These are phyloP conservation scores for Aspergillus tubingensis DNA, from an alignment of 2,329 filamentous ascomycete genomes.

Conservation along the genomic window DNA sequence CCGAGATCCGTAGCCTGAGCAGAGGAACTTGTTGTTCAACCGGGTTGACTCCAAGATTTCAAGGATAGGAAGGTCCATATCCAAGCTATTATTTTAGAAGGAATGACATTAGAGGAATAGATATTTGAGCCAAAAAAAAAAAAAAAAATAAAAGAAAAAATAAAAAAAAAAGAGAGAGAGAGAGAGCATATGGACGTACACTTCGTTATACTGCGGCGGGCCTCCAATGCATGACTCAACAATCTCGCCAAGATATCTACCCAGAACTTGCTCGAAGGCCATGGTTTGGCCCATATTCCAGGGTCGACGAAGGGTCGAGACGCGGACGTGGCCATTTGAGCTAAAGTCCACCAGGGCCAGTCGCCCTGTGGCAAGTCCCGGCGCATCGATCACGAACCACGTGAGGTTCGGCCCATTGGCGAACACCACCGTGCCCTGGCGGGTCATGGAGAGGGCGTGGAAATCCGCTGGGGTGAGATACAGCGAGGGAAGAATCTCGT, in stretches of 20 bases:
- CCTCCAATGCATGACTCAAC: neutral
- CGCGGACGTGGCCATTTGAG: neutral
- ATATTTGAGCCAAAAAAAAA: too few relatives aligned
- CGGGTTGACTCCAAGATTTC: too few relatives aligned
- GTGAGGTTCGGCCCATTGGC: neutral
- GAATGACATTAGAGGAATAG: too few relatives aligned
- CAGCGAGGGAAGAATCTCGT: too few relatives aligned
- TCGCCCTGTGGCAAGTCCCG: neutral
- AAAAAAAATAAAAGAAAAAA: too few relatives aligned
- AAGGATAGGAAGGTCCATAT: too few relatives aligned
- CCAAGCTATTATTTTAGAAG: too few relatives aligned
- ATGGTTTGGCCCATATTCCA: neutral
- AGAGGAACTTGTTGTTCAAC: conserved; percentile 6
- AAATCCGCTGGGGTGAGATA: neutral
- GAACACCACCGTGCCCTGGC: neutral
- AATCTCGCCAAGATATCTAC: neutral
- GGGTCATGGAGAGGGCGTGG: neutral
- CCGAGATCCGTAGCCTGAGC: conserved; percentile 1
- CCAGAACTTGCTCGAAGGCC: neutral
- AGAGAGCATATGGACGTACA: neutral
- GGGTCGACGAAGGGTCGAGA: neutral
- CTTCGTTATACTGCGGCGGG: neutral
- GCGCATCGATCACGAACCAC: neutral
- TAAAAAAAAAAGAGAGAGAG: neutral
- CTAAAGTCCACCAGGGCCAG: neutral